Evolutionary conservation across 1,284 basidiomycete genomes (phyloP).

Genomic region (Grifola frondosa): DNA sequence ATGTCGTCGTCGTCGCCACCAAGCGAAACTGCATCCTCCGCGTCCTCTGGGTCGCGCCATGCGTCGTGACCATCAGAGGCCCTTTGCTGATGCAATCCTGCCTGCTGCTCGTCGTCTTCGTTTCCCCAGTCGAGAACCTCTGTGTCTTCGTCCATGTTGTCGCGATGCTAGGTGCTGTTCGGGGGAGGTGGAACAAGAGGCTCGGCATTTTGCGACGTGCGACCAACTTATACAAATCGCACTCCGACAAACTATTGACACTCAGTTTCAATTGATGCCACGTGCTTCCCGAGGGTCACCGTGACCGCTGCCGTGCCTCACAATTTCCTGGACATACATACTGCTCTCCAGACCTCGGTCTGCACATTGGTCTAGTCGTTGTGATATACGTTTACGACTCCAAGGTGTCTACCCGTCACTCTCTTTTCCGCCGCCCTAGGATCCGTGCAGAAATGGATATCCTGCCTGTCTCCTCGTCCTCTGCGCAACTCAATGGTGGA

Average conservation of each 20-base stretch:
- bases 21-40: conserved; percentile 68
- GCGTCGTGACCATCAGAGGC: conserved; percentile 15
- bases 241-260: no score
- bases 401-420: conserved; percentile 35
- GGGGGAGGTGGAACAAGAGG: background rate
- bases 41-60: conserved; percentile 43
- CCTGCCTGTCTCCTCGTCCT: conserved; percentile 50
- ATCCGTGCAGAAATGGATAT: conserved; percentile 54
- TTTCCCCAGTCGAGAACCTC: conserved; percentile 76
- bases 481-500: conserved; percentile 35
- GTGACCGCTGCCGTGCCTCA: background rate
- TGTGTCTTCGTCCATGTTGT: conserved; percentile 62
- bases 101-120: conserved; percentile 58
- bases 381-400: background rate
- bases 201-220: conserved; percentile 3
- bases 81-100: conserved; percentile 9
- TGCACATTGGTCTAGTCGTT: background rate
- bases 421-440: conserved; percentile 41
- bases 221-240: no score
- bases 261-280: no score
- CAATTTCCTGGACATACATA: no score
- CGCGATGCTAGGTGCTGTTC: conserved; percentile 4
- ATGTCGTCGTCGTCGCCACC: conserved; percentile 69
- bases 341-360: background rate
- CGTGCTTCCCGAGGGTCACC: background rate